Base-by-base conservation (phyloP, 208 protist genomes). In the Wallacemonas sp. region DNA sequence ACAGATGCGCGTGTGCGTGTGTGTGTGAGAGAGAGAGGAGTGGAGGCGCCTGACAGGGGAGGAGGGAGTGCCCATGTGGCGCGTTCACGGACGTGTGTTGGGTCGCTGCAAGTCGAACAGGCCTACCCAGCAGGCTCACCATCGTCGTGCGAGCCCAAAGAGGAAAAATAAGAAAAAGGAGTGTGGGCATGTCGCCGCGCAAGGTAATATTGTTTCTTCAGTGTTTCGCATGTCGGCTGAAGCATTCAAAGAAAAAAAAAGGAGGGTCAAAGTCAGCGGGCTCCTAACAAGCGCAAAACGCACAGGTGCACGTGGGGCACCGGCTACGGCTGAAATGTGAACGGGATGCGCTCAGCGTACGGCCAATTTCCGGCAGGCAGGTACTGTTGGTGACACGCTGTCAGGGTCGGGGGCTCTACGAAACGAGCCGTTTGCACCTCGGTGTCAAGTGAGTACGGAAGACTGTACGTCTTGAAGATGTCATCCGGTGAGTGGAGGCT, bases 321-420 rank as follows among this genome's bases (percentile, higher is more conserved):
- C 42, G 10, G 27, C 13, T 52, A 63, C 34, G 21, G 37, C 3
- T 32, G 24, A 55, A 69, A 83, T 3, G 72, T 79, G 41, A 75
- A 79, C 2, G 78, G 78, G 62, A 83, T 79, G 30, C 77, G 77
- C 38, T 83, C 68, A 0, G 50, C 39, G 37, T 63, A 74, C 4
- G 77, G 71, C 77, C 77, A 83, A 15, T 73, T 70, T 37, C 54
- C 63, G 0, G 73, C 63, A 3, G 63, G 65, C 46, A 72, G 33
- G 36, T 81, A 81, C 57, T 81, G 67, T 32, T 68, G 63, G 13
- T 66, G 65, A 41, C 75, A 81, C 6, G 73, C 69, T 15, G 33
- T 37, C 19, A 53, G 69, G 17, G 61, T 65, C 27, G 53, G 42
- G 4, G 53, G 26, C 45, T 81, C 65, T 24, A 81, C 66, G 57